These are phyloP conservation scores for Ceratocystis lukuohia DNA, from an alignment of 2,329 filamentous ascomycete genomes.

Conservation along the genomic window DNA sequence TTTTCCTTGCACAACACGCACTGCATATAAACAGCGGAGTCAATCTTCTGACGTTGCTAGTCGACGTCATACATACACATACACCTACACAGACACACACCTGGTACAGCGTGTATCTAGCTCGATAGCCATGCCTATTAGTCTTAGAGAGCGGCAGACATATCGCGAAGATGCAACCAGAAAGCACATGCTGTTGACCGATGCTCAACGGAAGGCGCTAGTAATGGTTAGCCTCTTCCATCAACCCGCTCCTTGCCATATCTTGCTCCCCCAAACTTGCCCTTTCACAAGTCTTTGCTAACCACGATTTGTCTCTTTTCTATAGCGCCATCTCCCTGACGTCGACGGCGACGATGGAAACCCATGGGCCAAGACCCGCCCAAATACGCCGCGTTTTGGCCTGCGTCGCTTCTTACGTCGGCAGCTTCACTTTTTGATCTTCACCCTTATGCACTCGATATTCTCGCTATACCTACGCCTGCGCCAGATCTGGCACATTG, in stretches of 20 bases:
- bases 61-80: not conserved
- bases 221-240: conserved; percentile 18
- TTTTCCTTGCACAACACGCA: not conserved
- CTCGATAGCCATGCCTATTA: conserved; percentile 24
- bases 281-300: conserved; percentile 13
- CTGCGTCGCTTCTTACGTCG: conserved; percentile 47
- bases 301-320: not conserved
- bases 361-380: conserved; percentile 24
- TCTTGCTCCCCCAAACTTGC: not conserved
- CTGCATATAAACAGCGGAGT: not conserved
- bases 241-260: not conserved
- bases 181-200: conserved; percentile 27
- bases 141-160: conserved; percentile 27
- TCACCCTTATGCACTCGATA: conserved; percentile 58
- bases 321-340: conserved; percentile 17
- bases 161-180: conserved; percentile 31
- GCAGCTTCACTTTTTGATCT: conserved; percentile 54
- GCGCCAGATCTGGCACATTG: conserved; percentile 64
- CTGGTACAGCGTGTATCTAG: not conserved
- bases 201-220: conserved; percentile 25
- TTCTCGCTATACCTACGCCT: conserved; percentile 82
- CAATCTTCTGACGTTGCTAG: not conserved
- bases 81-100: not conserved
- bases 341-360: conserved; percentile 27
- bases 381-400: conserved; percentile 34